Base-by-base conservation (phyloP, 768 basidiomycete species). In the Cytidiella melzeri region DNA sequence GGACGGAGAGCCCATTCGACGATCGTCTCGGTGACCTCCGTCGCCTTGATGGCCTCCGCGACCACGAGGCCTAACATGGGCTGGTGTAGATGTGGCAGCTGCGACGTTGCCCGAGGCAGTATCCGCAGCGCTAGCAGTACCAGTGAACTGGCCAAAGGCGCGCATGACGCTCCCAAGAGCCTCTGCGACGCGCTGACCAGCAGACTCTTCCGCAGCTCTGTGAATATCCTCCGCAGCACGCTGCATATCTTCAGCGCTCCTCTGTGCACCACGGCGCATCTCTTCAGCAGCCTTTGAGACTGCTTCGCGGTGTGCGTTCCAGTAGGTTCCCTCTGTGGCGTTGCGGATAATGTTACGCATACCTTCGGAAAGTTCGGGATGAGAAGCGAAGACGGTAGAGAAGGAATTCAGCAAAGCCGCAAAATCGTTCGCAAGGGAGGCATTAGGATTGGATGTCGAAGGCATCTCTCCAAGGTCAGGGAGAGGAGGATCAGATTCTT, bases 291-390 rank as follows among this genome's bases (percentile, higher is more conserved):
- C 77, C 19, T 77, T 75, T 6, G 79, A 74, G 39, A 87, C 64
- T 2, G 76, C 68, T 7, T 77, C 75, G 42, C 82, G 77, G 57
- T 87, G 84, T 24, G 73, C 64, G 28, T 68, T 63, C 86, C 84
- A 91, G 60, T 91, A 90, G 7, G 75, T 69, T 20, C 86, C 87
- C 44, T 69, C 77, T 4, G 73, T 69, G 3, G 82, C 70, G 55
- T 89, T 86, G 43, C 69, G 68, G 40, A 80, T 62, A 27, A 91
- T 76, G 59, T 77, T 81, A 49, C 79, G 81, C 48, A 91, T 61
- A 39, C 75, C 75, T 48, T 85, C 81, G 3, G 83, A 76, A 10
- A 91, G 64, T 54, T 91, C 86, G 3, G 88, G 88, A 56, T 90
- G 84, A 4, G 77, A 63, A 0, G 75, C 68, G 38, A 89, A 61